Percentiles rank a stretch among this genome's conserved stretches.
Evolutionary conservation across 108 stramenopile genomes (phyloP).

Genomic region (Skeletonema tropicum): DNA sequence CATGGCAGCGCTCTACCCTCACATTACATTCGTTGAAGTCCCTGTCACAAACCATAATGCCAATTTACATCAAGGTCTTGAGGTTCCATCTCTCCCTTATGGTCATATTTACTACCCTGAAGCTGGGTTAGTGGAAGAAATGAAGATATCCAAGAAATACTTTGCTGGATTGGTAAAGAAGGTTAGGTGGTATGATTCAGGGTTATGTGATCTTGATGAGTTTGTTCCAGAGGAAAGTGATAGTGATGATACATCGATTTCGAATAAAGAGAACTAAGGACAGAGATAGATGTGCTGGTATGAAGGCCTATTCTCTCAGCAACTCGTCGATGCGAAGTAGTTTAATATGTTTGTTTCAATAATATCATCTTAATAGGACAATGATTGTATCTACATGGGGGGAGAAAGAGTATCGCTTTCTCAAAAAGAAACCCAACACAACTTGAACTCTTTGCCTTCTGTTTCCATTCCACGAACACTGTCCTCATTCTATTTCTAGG

Average conservation of each 20-base stretch:
- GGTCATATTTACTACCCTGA: conserved; percentile 71
- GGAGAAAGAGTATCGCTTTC: no score
- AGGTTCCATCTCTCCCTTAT: conserved; percentile 63
- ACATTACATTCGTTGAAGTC: conserved; percentile 69
- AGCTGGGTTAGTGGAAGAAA: conserved; percentile 71
- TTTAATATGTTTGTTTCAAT: no score
- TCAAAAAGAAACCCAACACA: no score
- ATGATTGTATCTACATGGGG: no score
- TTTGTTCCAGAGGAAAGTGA: conserved; percentile 1
- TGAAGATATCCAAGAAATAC: conserved; percentile 57
- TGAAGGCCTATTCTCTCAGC: not conserved
- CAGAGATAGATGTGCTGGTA: not conserved
- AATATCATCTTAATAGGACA: no score
- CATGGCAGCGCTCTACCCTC: conserved; percentile 46
- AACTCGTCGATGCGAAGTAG: no score
- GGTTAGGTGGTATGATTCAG: conserved; percentile 45
- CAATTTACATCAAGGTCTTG: conserved; percentile 73
- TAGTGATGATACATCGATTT: not conserved
- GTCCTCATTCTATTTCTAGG: no score
- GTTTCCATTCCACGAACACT: no score
- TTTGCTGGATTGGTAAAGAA: conserved; percentile 40
- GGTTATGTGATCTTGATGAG: conserved; percentile 31
- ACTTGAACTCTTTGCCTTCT: no score
- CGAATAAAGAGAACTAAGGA: conserved; percentile 2
- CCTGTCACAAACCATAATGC: conserved; percentile 74